These are phyloP conservation scores for Clathrospora elynae DNA, from an alignment of 2,329 filamentous ascomycete genomes.

Conservation along the genomic window DNA sequence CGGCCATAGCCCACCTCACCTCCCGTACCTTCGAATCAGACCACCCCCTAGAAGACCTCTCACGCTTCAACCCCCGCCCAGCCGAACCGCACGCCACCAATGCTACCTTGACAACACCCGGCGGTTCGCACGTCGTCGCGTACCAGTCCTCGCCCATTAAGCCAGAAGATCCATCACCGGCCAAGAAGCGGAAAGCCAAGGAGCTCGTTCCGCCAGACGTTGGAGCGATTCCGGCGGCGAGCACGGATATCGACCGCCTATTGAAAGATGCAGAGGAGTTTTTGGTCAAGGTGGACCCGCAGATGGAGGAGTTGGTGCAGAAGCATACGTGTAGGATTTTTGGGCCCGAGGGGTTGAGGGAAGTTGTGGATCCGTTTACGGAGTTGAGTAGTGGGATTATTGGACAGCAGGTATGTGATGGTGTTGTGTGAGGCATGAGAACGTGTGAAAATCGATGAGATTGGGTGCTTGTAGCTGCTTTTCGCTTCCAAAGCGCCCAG, in stretches of 20 bases:
- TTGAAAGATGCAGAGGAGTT: slow-evolving; percentile 77
- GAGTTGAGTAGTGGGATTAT: slow-evolving; percentile 86
- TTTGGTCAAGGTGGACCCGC: slow-evolving; percentile 73
- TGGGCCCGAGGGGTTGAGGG: slow-evolving; percentile 77
- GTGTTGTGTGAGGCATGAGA: no score
- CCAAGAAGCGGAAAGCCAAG: slow-evolving; percentile 51
- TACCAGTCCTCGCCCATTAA: slow-evolving; percentile 47
- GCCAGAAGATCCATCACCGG: slow-evolving; percentile 39
- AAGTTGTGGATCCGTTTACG: slow-evolving; percentile 86
- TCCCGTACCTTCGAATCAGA: slow-evolving; percentile 19
- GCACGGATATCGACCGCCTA: slow-evolving; percentile 70
- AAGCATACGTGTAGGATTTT: slow-evolving; percentile 79
- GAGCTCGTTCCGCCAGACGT: slow-evolving; percentile 47
- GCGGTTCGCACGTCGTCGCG: slow-evolving; percentile 67
- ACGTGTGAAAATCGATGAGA: no score
- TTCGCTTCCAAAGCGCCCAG: no score
- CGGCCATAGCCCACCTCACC: slow-evolving; percentile 54
- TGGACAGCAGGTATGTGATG: slow-evolving; percentile 73
- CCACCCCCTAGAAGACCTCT: slow-evolving; percentile 35
- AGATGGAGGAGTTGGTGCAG: slow-evolving; percentile 73
- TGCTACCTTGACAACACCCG: slow-evolving; percentile 72
- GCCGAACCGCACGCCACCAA: slow-evolving; percentile 70
- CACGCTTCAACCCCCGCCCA: slow-evolving; percentile 54
- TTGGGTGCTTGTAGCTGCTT: no score
- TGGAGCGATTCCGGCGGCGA: slow-evolving; percentile 40